phyloP scores from a whole-genome alignment of 306 rosid species.

The Corylus americana region DNA sequence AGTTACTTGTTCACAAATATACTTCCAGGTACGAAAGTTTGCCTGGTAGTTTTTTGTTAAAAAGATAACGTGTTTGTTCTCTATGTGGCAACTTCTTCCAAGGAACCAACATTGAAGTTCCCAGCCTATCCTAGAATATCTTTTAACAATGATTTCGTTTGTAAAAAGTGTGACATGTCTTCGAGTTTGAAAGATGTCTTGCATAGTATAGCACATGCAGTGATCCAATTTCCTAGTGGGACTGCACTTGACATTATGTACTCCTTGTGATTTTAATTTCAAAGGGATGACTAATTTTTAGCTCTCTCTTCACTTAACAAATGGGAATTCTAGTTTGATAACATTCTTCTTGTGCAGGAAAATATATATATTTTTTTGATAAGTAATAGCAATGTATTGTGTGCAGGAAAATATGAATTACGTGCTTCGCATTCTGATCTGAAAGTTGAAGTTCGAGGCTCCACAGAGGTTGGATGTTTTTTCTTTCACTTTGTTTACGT shows the following conservation, averaged over 20 bases:
- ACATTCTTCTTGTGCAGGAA: slow-evolving; percentile 39
- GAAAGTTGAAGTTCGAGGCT: slow-evolving; percentile 76
- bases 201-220: neutral
- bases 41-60: slow-evolving; percentile 23
- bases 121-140: neutral
- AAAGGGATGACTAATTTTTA: neutral
- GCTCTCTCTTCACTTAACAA: slow-evolving; percentile 11
- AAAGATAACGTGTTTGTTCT: slow-evolving; percentile 13
- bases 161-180: neutral
- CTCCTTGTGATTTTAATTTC: neutral
- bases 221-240: neutral
- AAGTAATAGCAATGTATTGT: no score
- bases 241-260: neutral
- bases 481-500: slow-evolving; percentile 21
- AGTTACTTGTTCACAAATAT: slow-evolving; percentile 75
- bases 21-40: slow-evolving; percentile 69
- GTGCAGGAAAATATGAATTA: slow-evolving; percentile 62
- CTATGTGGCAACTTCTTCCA: slow-evolving; percentile 10
- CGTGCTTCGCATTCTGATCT: slow-evolving; percentile 78
- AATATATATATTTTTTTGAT: no score
- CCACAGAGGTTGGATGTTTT: slow-evolving; percentile 62
- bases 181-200: neutral
- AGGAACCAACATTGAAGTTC: slow-evolving; percentile 19
- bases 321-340: slow-evolving; percentile 4
- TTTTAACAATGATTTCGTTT: neutral